Evolutionary conservation across 768 basidiomycete species (phyloP), one percentile per base, ranked within the genome.

Genomic region (Podaxis sp.): DNA sequence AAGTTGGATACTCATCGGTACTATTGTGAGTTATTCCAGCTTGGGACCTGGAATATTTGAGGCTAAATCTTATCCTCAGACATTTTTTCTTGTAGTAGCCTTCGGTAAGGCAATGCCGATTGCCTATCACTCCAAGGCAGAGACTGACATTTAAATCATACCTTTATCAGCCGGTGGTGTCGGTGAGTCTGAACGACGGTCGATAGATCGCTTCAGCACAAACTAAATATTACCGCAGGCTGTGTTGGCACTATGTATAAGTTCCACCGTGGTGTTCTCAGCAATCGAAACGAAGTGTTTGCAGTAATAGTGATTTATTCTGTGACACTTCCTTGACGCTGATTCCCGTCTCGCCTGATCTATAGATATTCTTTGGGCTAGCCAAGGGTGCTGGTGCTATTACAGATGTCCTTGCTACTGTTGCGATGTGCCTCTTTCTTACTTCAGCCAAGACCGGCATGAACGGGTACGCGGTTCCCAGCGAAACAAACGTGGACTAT

Each of bases 351-450:
- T 33, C 33, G 10, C 54, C 13, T 8, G 37, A 26, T n/a, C n/a
- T 13, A 36, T 56, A 81, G 80, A 68, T 80, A 7, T 77, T 79
- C 66, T 79, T 80, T 56, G 79, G 79, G 3, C 46, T 82, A 2
- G 76, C 78, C 1, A 81, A 81, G 66, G 80, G 78, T 11, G 80
- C 80, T 61, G 77, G 75, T 36, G 76, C 80, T 13, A 53, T 76
- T 0, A 77, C 80, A 2, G 81, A 82, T 62, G 71, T 82, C 20
- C 41, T 80, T 11, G 80, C 81, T 0, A 82, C 80, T 7, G 69
- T 76, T 24, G 78, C 79, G 0, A 78, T 82, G 77, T 81, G 79
- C 66, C 62, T 74, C 2, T 75, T 75, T 48, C 71, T 82, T 4
- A 71, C 73, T 0, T 69, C 72, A 5, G 67, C 78, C 2, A 75